A percentile compares a stretch with the other conserved stretches of the same genome.
Evolutionary conservation across 805 yeast species (phyloP).

Genomic region (Danielia oregonensis): DNA sequence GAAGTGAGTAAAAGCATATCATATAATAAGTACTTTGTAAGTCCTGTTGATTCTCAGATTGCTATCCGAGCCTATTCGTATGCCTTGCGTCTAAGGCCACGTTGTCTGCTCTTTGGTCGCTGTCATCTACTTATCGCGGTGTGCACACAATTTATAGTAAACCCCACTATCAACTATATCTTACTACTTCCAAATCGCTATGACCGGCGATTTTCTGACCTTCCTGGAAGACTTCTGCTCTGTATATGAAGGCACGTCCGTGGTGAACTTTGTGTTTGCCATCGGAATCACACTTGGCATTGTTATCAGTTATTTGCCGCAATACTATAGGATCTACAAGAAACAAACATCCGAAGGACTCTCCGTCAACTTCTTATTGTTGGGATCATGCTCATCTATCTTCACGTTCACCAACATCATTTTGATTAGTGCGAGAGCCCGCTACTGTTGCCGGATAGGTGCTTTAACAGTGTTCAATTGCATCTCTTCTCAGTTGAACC

Average conservation of each 20-base stretch:
- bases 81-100: too few species aligned
- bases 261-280: slow-evolving; percentile 46
- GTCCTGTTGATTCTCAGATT: too few species aligned
- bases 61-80: too few species aligned
- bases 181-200: neutral
- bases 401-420: slow-evolving; percentile 65
- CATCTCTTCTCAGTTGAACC: slow-evolving; percentile 59
- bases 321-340: slow-evolving; percentile 54
- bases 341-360: slow-evolving; percentile 73
- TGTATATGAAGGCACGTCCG: slow-evolving; percentile 48
- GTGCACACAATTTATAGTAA: too few species aligned
- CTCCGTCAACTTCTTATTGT: slow-evolving; percentile 64
- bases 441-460: slow-evolving; percentile 54
- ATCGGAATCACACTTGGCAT: slow-evolving; percentile 61
- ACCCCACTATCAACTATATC: too few species aligned
- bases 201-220: too few species aligned
- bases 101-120: too few species aligned
- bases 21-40: too few species aligned
- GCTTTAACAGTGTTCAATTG: slow-evolving; percentile 54
- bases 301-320: slow-evolving; percentile 70
- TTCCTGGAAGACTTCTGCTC: slow-evolving; percentile 30
- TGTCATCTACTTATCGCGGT: too few species aligned
- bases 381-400: slow-evolving; percentile 69
- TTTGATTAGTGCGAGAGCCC: slow-evolving; percentile 55
- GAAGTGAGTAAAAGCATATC: too few species aligned